phyloP scores from a whole-genome alignment of 2,329 filamentous ascomycete species.

The Colletotrichum noveboracense region DNA sequence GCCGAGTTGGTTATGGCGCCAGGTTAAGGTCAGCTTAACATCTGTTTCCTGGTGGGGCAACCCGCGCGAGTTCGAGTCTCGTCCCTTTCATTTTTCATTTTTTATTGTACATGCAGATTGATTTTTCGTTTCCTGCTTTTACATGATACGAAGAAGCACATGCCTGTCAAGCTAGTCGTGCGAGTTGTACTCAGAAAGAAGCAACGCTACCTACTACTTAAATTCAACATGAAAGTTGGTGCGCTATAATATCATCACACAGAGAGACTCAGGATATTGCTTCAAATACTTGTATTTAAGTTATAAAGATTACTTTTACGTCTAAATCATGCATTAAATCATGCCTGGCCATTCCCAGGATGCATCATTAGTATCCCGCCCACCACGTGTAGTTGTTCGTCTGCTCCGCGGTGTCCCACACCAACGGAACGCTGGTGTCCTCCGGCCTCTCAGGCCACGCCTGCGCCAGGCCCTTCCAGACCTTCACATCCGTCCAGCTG shows the following conservation, averaged over 20 bases:
- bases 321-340: neutral
- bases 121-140: too few species aligned
- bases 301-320: neutral
- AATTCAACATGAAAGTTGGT: too few species aligned
- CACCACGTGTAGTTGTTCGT: conserved; percentile 21
- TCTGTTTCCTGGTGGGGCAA: conserved; percentile 22
- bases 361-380: conserved; percentile 9
- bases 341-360: neutral
- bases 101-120: neutral
- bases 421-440: conserved; percentile 11
- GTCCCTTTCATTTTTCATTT: conserved; percentile 17
- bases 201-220: too few species aligned
- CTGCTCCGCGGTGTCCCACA: conserved; percentile 19
- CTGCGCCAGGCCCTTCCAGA: conserved; percentile 15
- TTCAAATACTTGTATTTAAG: neutral
- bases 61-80: conserved; percentile 23
- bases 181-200: too few species aligned
- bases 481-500: conserved; percentile 13
- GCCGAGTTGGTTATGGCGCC: conserved; percentile 23
- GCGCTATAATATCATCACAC: too few species aligned
- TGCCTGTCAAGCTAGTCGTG: too few species aligned
- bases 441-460: conserved; percentile 21
- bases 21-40: conserved; percentile 23
- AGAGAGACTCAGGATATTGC: neutral
- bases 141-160: too few species aligned